Evolutionary conservation across 2,329 filamentous ascomycete species (phyloP).

Genomic region (Clonostachys solani): DNA sequence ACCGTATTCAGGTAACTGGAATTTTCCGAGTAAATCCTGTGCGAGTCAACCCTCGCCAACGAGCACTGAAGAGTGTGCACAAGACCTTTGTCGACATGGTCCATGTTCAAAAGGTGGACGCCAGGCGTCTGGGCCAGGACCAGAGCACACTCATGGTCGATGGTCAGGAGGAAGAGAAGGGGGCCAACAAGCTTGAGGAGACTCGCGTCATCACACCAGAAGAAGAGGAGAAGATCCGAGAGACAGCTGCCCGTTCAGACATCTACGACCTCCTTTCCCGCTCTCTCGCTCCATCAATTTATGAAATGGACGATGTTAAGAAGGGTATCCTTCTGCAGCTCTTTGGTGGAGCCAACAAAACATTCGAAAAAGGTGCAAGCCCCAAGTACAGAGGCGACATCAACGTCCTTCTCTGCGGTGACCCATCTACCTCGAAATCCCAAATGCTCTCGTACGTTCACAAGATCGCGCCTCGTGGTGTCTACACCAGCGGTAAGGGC

Average conservation of each 20-base stretch:
- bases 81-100: slow-evolving; percentile 97
- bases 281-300: slow-evolving; percentile 90
- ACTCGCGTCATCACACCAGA: slow-evolving; percentile 78
- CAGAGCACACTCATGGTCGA: slow-evolving; percentile 81
- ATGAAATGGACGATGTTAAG: slow-evolving; percentile 98
- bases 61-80: slow-evolving; percentile 91
- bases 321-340: slow-evolving; percentile 96
- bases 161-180: slow-evolving; percentile 59
- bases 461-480: slow-evolving; percentile 88
- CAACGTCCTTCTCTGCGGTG: slow-evolving; percentile 93
- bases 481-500: slow-evolving; percentile 79
- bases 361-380: slow-evolving; percentile 92
- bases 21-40: slow-evolving; percentile 96
- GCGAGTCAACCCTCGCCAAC: slow-evolving; percentile 87
- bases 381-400: slow-evolving; percentile 97
- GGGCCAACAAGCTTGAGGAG: slow-evolving; percentile 76
- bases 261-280: slow-evolving; percentile 90
- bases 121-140: slow-evolving; percentile 89
- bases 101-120: slow-evolving; percentile 95
- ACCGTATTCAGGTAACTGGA: slow-evolving; percentile 90
- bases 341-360: slow-evolving; percentile 97
- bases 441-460: slow-evolving; percentile 93
- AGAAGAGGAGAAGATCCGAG: slow-evolving; percentile 84
- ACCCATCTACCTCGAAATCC: slow-evolving; percentile 94
- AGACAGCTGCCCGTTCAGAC: slow-evolving; percentile 74